Conservation (phyloP, 164 flowering plant species). For the Magnolia officinalis region DNA sequence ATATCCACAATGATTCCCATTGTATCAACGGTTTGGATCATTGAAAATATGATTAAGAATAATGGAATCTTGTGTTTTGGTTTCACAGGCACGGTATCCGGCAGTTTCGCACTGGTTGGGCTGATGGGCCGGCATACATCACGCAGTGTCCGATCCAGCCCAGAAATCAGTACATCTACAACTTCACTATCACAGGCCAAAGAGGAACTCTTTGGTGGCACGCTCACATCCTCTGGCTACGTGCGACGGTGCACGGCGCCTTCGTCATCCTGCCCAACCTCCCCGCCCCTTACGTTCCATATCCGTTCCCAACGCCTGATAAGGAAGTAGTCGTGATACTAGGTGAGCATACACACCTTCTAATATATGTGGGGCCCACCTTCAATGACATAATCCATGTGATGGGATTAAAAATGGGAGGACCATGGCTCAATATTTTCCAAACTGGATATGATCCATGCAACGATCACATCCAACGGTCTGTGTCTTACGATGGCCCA, state of each 20-base stretch:
- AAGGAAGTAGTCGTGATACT: conserved; percentile 56
- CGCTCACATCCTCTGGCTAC: conserved; percentile 75
- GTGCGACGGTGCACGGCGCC: conserved; percentile 74
- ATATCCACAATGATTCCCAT: too few relatives aligned
- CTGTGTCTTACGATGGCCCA: too few relatives aligned
- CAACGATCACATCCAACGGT: too few relatives aligned
- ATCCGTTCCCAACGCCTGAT: conserved; percentile 66
- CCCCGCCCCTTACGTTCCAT: conserved; percentile 30
- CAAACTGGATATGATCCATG: too few relatives aligned
- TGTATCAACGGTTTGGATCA: neutral
- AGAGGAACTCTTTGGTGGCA: conserved; percentile 82
- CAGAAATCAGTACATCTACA: conserved; percentile 58
- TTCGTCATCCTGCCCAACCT: conserved; percentile 71
- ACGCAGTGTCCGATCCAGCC: conserved; percentile 84
- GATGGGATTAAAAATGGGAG: too few relatives aligned
- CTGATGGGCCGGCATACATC: conserved; percentile 82
- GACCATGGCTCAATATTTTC: too few relatives aligned
- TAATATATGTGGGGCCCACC: neutral
- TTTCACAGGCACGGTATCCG: conserved; percentile 67
- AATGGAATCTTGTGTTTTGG: neutral
- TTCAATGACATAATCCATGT: too few relatives aligned
- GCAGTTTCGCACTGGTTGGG: conserved; percentile 80
- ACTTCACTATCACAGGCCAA: conserved; percentile 77
- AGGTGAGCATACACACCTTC: conserved; percentile 26
- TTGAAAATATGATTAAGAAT: too few relatives aligned